phyloP scores from a whole-genome alignment of 1,284 basidiomycete species.

The Fomes fomentarius region DNA sequence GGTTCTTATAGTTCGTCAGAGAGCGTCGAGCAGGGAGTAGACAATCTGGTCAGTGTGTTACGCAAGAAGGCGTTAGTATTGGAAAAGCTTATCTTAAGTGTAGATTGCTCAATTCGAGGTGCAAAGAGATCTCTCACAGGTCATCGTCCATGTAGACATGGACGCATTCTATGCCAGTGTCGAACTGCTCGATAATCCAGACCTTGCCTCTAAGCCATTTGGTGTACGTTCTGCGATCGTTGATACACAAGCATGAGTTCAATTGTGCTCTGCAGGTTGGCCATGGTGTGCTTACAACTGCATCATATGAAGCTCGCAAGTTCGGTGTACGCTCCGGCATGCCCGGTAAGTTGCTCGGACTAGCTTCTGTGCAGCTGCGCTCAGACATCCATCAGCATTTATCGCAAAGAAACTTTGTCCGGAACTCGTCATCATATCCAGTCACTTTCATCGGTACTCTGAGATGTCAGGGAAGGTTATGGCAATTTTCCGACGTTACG shows the following conservation, averaged over 20 bases:
- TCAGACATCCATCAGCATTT: conserved; percentile 53
- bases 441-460: conserved; percentile 67
- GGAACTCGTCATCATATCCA: conserved; percentile 78
- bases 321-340: conserved; percentile 89
- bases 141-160: conserved; percentile 88
- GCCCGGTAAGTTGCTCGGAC: conserved; percentile 63
- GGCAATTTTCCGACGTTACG: conserved; percentile 75
- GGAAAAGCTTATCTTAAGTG: neutral
- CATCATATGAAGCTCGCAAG: conserved; percentile 90
- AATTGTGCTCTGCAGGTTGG: conserved; percentile 56
- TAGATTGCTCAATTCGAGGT: conserved; percentile 80
- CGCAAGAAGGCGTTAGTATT: no score
- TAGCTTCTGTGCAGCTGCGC: no score
- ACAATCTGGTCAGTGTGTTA: conserved; percentile 46
- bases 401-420: conserved; percentile 95
- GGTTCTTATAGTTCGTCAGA: conserved; percentile 34
- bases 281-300: conserved; percentile 80
- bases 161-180: conserved; percentile 81
- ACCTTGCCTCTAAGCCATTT: conserved; percentile 83
- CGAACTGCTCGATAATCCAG: conserved; percentile 80
- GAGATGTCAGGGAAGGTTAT: conserved; percentile 75
- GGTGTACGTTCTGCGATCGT: conserved; percentile 58
- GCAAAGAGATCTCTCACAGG: conserved; percentile 79
- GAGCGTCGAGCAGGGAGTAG: conserved; percentile 55
- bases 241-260: neutral